Conservation (phyloP, 805 yeast genomes). For the Pichia deserticola region DNA sequence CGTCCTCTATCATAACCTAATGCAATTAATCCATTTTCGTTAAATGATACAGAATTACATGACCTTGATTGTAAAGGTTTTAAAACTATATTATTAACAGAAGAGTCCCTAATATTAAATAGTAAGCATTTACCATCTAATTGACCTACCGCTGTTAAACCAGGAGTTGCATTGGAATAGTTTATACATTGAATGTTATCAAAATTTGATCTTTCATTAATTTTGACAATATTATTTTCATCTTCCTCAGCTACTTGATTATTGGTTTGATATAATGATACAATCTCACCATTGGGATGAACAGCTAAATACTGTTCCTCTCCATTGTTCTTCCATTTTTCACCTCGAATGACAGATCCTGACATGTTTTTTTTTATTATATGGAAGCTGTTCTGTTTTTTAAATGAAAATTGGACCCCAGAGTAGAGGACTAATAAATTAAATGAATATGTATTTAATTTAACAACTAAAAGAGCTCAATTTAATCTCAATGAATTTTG, state of each 20-base stretch:
- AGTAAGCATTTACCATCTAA: constrained; percentile 58
- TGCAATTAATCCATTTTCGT: constrained; percentile 56
- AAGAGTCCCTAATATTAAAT: constrained; percentile 45
- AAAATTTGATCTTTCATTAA: constrained; percentile 54
- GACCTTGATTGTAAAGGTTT: constrained; percentile 64
- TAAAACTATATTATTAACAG: constrained; percentile 31
- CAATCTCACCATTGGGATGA: constrained; percentile 76
- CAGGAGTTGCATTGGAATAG: constrained; percentile 47
- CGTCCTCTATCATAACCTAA: constrained; percentile 74
- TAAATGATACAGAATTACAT: constrained; percentile 69
- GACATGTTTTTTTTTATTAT: constrained; percentile 32
- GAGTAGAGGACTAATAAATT: not conserved
- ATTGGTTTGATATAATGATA: constrained; percentile 54
- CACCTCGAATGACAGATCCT: constrained; percentile 53
- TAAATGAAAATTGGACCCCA: too few species aligned
- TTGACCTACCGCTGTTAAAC: constrained; percentile 68
- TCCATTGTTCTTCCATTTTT: constrained; percentile 52
- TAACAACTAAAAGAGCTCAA: too few species aligned
- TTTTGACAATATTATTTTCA: constrained; percentile 46
- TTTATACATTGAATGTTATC: constrained; percentile 61
- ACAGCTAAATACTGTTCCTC: constrained; percentile 56
- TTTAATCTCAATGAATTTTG: too few species aligned
- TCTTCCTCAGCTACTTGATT: constrained; percentile 26
- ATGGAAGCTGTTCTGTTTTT: too few species aligned
- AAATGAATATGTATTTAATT: too few species aligned